These are phyloP conservation scores for Pholiota microspora DNA, from an alignment of 768 basidiomycete genomes.

Conservation along the genomic window DNA sequence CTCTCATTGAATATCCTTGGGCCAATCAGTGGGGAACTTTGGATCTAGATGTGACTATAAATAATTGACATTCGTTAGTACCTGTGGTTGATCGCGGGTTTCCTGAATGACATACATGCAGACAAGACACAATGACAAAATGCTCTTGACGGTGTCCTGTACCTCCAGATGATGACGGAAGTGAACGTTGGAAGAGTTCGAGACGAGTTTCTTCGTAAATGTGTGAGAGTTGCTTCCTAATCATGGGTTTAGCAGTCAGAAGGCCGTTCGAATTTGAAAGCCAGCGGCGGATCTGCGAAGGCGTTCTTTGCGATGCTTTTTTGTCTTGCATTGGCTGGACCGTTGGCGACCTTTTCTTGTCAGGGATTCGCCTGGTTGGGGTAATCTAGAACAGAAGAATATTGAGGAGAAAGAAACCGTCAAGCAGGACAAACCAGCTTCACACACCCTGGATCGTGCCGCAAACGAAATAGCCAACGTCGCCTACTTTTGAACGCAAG, in stretches of 20 bases:
- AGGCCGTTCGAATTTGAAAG: background rate
- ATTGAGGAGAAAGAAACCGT: background rate
- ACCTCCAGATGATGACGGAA: background rate
- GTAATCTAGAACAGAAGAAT: background rate
- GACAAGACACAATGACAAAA: background rate
- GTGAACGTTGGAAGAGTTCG: background rate
- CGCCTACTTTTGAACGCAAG: background rate
- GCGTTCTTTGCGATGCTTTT: background rate
- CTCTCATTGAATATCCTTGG: background rate
- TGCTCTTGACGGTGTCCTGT: background rate
- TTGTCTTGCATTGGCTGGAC: background rate
- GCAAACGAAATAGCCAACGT: background rate
- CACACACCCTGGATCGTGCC: background rate
- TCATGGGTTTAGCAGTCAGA: slow-evolving; percentile 2
- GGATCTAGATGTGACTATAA: slow-evolving; percentile 2
- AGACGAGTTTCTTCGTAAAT: background rate
- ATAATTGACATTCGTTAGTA: background rate
- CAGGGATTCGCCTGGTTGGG: background rate
- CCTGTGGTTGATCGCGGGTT: slow-evolving; percentile 1
- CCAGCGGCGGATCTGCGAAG: slow-evolving; percentile 10
- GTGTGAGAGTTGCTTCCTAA: slow-evolving; percentile 1
- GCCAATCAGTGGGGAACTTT: slow-evolving; percentile 9
- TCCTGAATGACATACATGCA: slow-evolving; percentile 6
- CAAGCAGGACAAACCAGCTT: background rate
- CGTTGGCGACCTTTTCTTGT: background rate